Evolutionary conservation across 257 asterid genomes (phyloP), one percentile per base, ranked within the genome.

Genomic region (Cordia subcordata): DNA sequence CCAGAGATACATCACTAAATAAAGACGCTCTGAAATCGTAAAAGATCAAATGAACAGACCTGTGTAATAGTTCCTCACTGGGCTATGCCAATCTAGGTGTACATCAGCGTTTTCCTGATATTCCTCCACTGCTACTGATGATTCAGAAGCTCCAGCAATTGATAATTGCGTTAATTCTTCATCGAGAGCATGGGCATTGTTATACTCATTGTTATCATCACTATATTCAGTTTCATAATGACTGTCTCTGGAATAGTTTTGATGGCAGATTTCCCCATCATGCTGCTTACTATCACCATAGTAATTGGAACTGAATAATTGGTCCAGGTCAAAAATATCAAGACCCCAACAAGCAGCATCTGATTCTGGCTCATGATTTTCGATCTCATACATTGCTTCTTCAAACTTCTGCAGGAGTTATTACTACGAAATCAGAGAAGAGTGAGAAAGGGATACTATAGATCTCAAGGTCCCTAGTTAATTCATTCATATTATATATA

Each of bases 241-340:
- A 57, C 72, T 59, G 42, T 84, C 88, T 38, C 71, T 59, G 51
- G 76, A 49, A 63, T 88, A 82, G 58, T 80, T 84, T 50, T 88
- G 96, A 50, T 68, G 95, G 61, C 77, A 76, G 59, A 92, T 84
- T 61, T 73, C 82, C 66, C 84, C 79, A 51, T 75, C 95, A 72
- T 84, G 85, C 62, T 83, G 91, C 53, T 69, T 75, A 71, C 75
- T 60, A 73, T 82, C 94, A 18, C 94, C 96, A 21, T 89, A 84
- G 64, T 86, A 88, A 76, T 72, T 81, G 72, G 77, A 77, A 65
- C 84, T 87, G 78, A 86, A 87, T 61, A 86, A 72, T 65, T 70
- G 74, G 61, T 89, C 92, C 16, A 82, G 58, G 58, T 82, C 78
- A 63, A 92, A 72, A 57, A 85, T 74, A 63, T 81, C 59, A 51